These are phyloP conservation scores for Hippophae tibetana DNA, from an alignment of 306 rosid species.

Conservation along the genomic window DNA sequence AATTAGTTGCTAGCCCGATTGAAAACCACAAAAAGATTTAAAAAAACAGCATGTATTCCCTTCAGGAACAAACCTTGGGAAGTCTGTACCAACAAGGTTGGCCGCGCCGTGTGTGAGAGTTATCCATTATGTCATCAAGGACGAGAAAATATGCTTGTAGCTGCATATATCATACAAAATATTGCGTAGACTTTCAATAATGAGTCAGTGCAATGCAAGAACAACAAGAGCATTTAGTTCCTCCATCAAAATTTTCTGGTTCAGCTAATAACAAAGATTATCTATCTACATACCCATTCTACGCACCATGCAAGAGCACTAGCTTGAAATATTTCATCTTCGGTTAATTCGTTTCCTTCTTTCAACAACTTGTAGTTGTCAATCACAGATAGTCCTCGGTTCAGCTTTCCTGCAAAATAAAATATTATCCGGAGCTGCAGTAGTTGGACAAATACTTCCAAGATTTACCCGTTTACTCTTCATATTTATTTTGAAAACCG, in stretches of 20 bases:
- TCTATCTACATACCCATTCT: conserved; percentile 31
- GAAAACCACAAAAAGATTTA: not conserved
- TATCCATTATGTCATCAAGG: conserved; percentile 38
- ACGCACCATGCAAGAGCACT: conserved; percentile 43
- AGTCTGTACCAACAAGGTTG: conserved; percentile 38
- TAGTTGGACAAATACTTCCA: conserved; percentile 10
- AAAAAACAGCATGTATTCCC: not conserved
- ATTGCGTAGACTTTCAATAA: not conserved
- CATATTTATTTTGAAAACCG: conserved; percentile 2
- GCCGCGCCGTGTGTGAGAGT: conserved; percentile 30
- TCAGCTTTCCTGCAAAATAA: conserved; percentile 31
- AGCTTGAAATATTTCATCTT: conserved; percentile 32
- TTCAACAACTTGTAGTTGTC: conserved; percentile 30
- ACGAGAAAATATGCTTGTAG: conserved; percentile 35
- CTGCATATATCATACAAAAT: conserved; percentile 13
- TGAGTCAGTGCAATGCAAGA: not conserved
- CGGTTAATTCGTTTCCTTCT: conserved; percentile 20
- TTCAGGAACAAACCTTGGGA: conserved; percentile 25
- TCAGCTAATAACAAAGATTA: conserved; percentile 1
- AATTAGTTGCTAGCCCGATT: conserved; percentile 9
- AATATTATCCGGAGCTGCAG: conserved; percentile 9
- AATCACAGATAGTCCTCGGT: conserved; percentile 33
- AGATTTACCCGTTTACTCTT: conserved; percentile 1
- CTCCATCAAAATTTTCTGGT: not conserved
- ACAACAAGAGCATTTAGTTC: not conserved